Evolutionary conservation across 306 rosid genomes (phyloP), one percentile per base, ranked within the genome.

Genomic region (Prunus campanulata): DNA sequence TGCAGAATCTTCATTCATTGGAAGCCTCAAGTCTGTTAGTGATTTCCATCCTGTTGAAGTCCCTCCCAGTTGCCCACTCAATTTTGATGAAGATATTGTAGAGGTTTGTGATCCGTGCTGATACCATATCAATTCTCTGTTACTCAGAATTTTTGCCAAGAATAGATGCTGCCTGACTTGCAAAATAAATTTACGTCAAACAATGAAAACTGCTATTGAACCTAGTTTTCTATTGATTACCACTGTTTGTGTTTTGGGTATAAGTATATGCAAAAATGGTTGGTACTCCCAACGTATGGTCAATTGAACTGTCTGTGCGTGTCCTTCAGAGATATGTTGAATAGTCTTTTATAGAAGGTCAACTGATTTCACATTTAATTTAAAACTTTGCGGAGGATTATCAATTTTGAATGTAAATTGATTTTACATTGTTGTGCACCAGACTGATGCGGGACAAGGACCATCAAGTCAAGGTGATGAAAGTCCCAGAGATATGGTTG

Each of bases 1-100:
- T 18, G 81, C 80, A 70, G 99, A 96, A 88, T 74, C 91, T 67
- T 89, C 98, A 22, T 91, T 83, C 83, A 96, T 96, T 6, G 98
- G 98, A 75, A 89, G 91, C 89, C 98, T 96, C 79, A 91, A 89
- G 84, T 79, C 97, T 16, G 87, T 87, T 8, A 74, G 85, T 72
- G 97, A 91, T 81, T 86, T 91, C 66, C 84, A 88, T 78, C 90
- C 96, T 29, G 93, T 93, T 82, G 97, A 91, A 86, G 96, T 96
- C 81, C 98, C 97, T 66, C 75, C 98, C 3, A 85, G 87, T 78
- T 42, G 80, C 54, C 96, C 97, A 2, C 80, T 88, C 57, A 85
- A 75, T 76, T 87, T 93, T 62, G 91, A 88, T 49, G 89, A 87
- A 72, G 77, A 50, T 8, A 86, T 89, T 89, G 61, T 67, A n/a